These are phyloP conservation scores for Rhizophagus clarus DNA, from an alignment of 192 early-diverging fungal genomes.

Conservation along the genomic window DNA sequence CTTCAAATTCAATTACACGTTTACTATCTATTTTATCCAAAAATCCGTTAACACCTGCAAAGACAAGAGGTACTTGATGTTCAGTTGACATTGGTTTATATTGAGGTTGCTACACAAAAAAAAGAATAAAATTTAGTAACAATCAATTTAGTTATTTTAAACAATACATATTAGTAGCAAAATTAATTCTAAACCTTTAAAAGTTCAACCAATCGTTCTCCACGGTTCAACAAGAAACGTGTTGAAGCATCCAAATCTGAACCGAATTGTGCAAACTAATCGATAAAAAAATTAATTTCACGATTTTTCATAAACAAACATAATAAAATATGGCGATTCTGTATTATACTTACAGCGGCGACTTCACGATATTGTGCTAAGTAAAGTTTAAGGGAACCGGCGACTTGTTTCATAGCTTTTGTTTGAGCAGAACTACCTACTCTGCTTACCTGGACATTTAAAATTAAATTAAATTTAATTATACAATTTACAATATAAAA, in stretches of 20 bases:
- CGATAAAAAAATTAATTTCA: background rate
- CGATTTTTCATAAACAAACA: background rate
- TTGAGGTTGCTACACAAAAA: slow-evolving; percentile 79
- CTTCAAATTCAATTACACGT: slow-evolving; percentile 93
- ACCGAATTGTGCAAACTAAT: slow-evolving; percentile 96
- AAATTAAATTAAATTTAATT: background rate
- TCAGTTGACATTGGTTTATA: slow-evolving; percentile 95
- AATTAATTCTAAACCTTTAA: slow-evolving; percentile 61
- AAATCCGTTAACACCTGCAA: slow-evolving; percentile 99
- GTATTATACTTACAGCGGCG: slow-evolving; percentile 62
- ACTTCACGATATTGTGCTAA: slow-evolving; percentile 99
- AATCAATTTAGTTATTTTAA: background rate
- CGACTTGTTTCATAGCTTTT: slow-evolving; percentile 99
- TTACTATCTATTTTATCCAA: slow-evolving; percentile 97
- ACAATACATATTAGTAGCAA: background rate
- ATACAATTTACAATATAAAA: background rate
- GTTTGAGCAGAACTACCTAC: slow-evolving; percentile 99
- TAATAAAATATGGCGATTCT: background rate
- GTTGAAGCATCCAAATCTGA: slow-evolving; percentile 99
- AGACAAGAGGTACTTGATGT: slow-evolving; percentile 97
- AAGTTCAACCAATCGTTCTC: slow-evolving; percentile 98
- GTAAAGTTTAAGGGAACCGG: slow-evolving; percentile 99
- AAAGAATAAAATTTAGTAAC: background rate
- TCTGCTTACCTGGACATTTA: slow-evolving; percentile 64
- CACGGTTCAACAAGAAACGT: slow-evolving; percentile 99